Evolutionary conservation across 2,329 filamentous ascomycete species (phyloP).

Genomic region (Aspergillus sp.): DNA sequence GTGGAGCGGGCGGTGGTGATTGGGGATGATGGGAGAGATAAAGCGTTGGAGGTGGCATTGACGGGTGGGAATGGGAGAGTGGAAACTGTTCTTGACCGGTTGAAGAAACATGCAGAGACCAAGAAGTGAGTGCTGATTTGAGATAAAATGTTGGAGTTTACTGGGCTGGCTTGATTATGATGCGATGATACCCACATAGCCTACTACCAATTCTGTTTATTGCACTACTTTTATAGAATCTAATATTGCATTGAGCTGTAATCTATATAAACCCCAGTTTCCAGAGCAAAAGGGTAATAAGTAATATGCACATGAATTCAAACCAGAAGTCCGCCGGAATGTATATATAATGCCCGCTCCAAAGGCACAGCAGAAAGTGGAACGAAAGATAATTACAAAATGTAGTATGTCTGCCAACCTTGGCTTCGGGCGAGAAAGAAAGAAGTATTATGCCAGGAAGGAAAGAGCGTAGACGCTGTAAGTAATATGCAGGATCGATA

Average conservation of each 20-base stretch:
- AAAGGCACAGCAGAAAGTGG: conserved; percentile 4
- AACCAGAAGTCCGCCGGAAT: conserved; percentile 21
- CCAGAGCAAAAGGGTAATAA: conserved; percentile 9
- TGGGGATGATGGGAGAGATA: conserved; percentile 40
- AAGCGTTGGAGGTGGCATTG: conserved; percentile 34
- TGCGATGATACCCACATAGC: not conserved
- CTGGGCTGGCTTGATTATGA: not conserved
- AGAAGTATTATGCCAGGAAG: not conserved
- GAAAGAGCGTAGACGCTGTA: not conserved
- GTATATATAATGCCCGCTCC: conserved; percentile 14
- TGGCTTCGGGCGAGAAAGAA: conserved; percentile 9
- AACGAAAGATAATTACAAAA: conserved; percentile 16
- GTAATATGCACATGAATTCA: conserved; percentile 26
- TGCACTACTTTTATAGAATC: not conserved
- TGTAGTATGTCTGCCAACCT: conserved; percentile 3
- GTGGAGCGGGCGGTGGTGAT: conserved; percentile 46
- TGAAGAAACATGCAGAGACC: conserved; percentile 19
- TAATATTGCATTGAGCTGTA: not conserved
- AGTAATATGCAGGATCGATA: no score
- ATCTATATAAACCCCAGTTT: conserved; percentile 19
- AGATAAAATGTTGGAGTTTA: not conserved
- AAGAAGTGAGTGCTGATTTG: not conserved
- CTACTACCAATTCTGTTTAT: not conserved
- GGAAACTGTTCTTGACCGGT: conserved; percentile 34
- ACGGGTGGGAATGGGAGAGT: conserved; percentile 35